Evolutionary conservation across 2,329 filamentous ascomycete species (phyloP).

Genomic region (Aspergillus chevalieri): DNA sequence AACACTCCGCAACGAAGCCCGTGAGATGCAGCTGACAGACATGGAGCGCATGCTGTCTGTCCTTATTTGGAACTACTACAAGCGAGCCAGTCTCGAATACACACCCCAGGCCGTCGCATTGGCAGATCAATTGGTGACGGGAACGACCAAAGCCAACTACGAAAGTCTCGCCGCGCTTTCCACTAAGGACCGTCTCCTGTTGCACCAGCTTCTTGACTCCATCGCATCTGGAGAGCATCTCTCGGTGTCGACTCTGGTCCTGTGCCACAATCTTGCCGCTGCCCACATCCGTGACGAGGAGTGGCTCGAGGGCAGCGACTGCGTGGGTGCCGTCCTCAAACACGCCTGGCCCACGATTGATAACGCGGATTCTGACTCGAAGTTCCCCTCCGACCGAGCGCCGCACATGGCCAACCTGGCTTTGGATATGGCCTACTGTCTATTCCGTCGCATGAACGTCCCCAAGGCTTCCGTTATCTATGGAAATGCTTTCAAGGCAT

Average conservation of each 20-base stretch:
- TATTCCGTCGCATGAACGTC: slow-evolving; percentile 28
- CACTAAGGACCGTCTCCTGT: slow-evolving; percentile 21
- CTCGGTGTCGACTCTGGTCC: slow-evolving; percentile 20
- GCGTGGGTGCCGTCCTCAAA: slow-evolving; percentile 24
- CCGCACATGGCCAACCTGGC: slow-evolving; percentile 27
- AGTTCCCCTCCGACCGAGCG: slow-evolving; percentile 25
- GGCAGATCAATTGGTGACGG: slow-evolving; percentile 23
- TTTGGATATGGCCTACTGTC: slow-evolving; percentile 27
- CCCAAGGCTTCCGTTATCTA: slow-evolving; percentile 24
- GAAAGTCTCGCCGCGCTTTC: slow-evolving; percentile 17
- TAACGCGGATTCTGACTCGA: slow-evolving; percentile 21
- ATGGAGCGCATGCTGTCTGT: slow-evolving; percentile 26
- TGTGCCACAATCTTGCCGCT: slow-evolving; percentile 27
- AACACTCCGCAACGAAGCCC: slow-evolving; percentile 24
- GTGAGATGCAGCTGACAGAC: slow-evolving; percentile 25
- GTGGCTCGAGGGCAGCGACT: slow-evolving; percentile 24
- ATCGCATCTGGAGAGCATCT: slow-evolving; percentile 22
- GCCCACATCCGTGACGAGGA: slow-evolving; percentile 27
- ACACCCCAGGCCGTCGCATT: slow-evolving; percentile 22
- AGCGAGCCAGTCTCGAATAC: slow-evolving; percentile 24
- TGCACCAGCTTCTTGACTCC: slow-evolving; percentile 27
- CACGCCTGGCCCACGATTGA: slow-evolving; percentile 29
- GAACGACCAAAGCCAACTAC: slow-evolving; percentile 13
- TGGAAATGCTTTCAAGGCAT: slow-evolving; percentile 28
- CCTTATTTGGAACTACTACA: slow-evolving; percentile 31